A percentile compares a stretch with the other conserved stretches of the same genome.
Conservation (phyloP, 345 rosid genomes). For the Mallotus nudiflorus region DNA sequence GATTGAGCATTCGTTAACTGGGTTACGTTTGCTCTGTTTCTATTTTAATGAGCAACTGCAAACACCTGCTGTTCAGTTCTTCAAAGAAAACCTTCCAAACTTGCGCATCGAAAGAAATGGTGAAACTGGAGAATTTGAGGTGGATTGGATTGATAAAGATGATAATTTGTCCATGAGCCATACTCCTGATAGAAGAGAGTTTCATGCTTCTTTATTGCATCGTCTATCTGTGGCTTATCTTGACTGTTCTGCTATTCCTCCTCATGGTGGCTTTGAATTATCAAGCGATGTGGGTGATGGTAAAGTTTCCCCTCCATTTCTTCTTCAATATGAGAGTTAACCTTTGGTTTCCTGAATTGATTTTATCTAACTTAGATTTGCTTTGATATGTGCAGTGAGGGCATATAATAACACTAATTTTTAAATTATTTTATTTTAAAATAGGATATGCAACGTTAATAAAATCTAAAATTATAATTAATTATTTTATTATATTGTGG, state of each 20-base stretch:
- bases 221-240: conserved; percentile 57
- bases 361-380: conserved; percentile 20
- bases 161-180: conserved; percentile 30
- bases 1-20: too few relatives aligned
- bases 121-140: conserved; percentile 51
- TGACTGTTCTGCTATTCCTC: conserved; percentile 32
- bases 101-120: conserved; percentile 41
- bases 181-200: conserved; percentile 34
- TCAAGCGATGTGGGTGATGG: conserved; percentile 47
- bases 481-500: too few relatives aligned
- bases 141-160: conserved; percentile 42
- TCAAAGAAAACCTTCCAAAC: too few relatives aligned
- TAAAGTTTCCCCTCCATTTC: background rate
- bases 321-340: background rate
- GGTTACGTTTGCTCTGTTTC: too few relatives aligned
- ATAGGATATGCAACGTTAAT: too few relatives aligned
- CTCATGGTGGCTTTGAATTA: conserved; percentile 54
- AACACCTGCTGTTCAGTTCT: too few relatives aligned
- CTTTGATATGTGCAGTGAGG: conserved; percentile 48
- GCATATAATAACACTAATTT: conserved; percentile 21
- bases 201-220: conserved; percentile 52
- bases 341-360: conserved; percentile 9
- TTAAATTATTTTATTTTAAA: too few relatives aligned
- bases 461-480: too few relatives aligned
- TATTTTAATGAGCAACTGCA: too few relatives aligned